Evolutionary conservation across 2,329 filamentous ascomycete genomes (phyloP), one percentile per base, ranked within the genome.

Genomic region (Ophiocordyceps camponoti-floridani): DNA sequence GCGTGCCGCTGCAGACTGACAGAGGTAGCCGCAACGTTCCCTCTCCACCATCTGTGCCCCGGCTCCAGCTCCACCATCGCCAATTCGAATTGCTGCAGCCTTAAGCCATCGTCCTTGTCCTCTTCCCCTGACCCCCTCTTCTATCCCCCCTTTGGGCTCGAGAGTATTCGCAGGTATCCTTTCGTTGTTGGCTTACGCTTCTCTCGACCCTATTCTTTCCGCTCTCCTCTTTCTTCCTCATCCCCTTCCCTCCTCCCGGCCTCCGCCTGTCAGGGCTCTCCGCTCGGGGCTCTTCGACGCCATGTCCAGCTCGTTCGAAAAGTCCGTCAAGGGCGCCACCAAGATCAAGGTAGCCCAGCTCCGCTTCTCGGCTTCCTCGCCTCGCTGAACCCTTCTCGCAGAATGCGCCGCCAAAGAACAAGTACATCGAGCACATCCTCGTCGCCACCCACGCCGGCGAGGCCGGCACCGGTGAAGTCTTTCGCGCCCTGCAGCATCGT

Each of bases 361-460:
- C n/a, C 9, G 12, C 23, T 23, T 9, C 3, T 23, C 38, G 10
- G 16, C 18, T 14, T 11, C 18, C 18, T 14, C 6, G 18, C 38
- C 18, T 16, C 7, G 9, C 38, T 40, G 38, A 40, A 18, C 23
- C 23, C 23, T 4, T 37, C 6, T 14, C 38, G 14, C 42, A 93
- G 85, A 83, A 88, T 65, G 91, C 91, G 53, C 85, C 91, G 49
- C 91, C 91, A 44, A 98, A 98, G 69, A 91, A 89, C 46, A 98
- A 98, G 67, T 98, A 96, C 68, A 93, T 98, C 68, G 91, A 98
- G 63, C 87, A 95, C 60, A 95, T 98, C 58, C 75, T 98, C 46
- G 75, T 95, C 52, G 89, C 91, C 50, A 98, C 91, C 35, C 86
- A 95, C 65, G 82, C 87, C 19, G 91, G 88, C 53, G 91, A 98